These are phyloP conservation scores for Cordyceps fumosorosea DNA, from an alignment of 2,329 filamentous ascomycete species.

Conservation along the genomic window DNA sequence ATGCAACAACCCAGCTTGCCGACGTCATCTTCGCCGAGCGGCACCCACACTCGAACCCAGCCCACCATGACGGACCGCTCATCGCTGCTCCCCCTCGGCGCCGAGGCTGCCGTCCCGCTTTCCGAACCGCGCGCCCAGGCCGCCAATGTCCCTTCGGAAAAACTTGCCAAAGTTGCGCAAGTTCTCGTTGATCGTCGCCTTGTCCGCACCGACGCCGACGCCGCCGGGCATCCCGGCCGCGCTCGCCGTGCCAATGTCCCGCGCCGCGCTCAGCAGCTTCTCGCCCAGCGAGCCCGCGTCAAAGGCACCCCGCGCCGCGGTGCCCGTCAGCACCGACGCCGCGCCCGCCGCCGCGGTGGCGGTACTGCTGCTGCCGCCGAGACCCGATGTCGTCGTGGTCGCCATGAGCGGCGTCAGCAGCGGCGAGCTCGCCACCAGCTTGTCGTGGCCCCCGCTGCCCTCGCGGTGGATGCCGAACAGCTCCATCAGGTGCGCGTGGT, in stretches of 20 bases:
- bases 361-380: constrained; percentile 25
- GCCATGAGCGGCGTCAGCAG: constrained; percentile 60
- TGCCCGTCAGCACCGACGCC: constrained; percentile 68
- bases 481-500: constrained; percentile 77
- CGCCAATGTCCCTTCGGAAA: constrained; percentile 80
- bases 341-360: constrained; percentile 20
- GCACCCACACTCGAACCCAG: no score
- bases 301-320: no score
- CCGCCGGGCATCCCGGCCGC: constrained; percentile 22
- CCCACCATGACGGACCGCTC: neutral
- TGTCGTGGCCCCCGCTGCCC: constrained; percentile 57
- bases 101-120: constrained; percentile 44
- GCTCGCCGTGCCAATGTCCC: constrained; percentile 64
- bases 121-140: constrained; percentile 67
- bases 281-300: constrained; percentile 57
- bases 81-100: constrained; percentile 22
- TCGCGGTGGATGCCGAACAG: constrained; percentile 78
- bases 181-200: constrained; percentile 82
- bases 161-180: constrained; percentile 95
- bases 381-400: constrained; percentile 31
- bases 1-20: neutral
- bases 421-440: constrained; percentile 63
- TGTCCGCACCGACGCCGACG: constrained; percentile 35
- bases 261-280: constrained; percentile 78
- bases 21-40: neutral